phyloP scores from a whole-genome alignment of 306 rosid genomes.

The Gastrolobium bilobum region DNA sequence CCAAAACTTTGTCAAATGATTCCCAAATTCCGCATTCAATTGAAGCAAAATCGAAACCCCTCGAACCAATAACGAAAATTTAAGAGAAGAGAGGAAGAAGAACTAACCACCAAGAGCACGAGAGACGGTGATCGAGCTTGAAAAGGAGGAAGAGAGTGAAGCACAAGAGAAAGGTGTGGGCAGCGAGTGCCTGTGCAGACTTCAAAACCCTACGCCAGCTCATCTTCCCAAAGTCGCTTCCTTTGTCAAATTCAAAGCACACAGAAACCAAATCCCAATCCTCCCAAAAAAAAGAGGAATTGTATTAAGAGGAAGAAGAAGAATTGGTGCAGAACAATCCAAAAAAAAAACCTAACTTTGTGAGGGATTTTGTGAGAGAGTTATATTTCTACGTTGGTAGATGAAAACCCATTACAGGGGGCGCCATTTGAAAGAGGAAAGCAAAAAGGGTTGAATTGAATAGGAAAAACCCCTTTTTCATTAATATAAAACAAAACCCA shows the following conservation, averaged over 20 bases:
- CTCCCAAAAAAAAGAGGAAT: neutral
- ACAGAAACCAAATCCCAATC: conserved; percentile 38
- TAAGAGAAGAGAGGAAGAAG: neutral
- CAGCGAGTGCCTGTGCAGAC: conserved; percentile 83
- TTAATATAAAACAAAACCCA: neutral
- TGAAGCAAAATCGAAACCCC: conserved; percentile 31
- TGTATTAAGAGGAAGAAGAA: no score
- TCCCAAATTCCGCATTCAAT: conserved; percentile 38
- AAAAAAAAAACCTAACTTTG: neutral
- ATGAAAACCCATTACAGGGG: conserved; percentile 11
- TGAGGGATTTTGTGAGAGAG: neutral
- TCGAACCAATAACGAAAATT: neutral
- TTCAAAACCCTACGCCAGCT: conserved; percentile 96
- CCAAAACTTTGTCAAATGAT: neutral
- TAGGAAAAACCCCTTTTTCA: neutral
- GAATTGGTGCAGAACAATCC: neutral
- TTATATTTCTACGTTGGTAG: conserved; percentile 26
- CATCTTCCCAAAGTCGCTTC: conserved; percentile 52
- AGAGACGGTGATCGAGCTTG: conserved; percentile 84
- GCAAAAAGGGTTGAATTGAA: neutral
- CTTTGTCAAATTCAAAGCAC: neutral
- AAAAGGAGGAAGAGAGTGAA: conserved; percentile 89
- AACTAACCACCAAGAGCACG: conserved; percentile 92
- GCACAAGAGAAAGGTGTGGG: conserved; percentile 81
- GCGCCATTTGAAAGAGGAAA: conserved; percentile 46